phyloP scores from a whole-genome alignment of 768 basidiomycete genomes.

The Lactarius akahatsu region DNA sequence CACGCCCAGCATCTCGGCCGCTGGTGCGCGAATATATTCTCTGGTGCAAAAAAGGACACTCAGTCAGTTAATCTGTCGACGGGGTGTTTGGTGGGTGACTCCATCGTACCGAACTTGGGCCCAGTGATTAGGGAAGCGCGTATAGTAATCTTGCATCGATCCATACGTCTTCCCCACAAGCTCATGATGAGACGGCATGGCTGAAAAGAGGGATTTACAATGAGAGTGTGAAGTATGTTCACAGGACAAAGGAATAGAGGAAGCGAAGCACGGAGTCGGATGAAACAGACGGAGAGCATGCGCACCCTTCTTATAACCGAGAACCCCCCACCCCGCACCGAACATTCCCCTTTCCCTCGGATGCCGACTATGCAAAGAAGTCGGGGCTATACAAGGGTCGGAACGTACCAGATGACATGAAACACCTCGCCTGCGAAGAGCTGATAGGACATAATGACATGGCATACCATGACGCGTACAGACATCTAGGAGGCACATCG shows the following conservation, averaged over 20 bases:
- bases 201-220: too few species aligned
- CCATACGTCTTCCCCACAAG: neutral
- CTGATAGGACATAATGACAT: neutral
- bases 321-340: neutral
- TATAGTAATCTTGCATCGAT: slow-evolving; percentile 3
- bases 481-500: neutral
- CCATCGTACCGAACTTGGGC: slow-evolving; percentile 1
- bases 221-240: neutral
- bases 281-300: neutral
- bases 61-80: neutral
- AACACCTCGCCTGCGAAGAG: neutral
- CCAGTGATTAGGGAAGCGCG: slow-evolving; percentile 5
- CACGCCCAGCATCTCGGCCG: slow-evolving; percentile 12
- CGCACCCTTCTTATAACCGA: slow-evolving; percentile 2
- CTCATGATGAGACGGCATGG: neutral
- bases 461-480: neutral
- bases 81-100: neutral
- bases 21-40: slow-evolving; percentile 15
- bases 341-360: neutral
- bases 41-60: neutral
- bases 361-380: neutral
- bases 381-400: neutral
- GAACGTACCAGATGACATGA: too few species aligned
- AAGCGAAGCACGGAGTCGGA: neutral
- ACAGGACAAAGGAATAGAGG: neutral